Conservation (phyloP, 2,329 filamentous ascomycete species). For the Plectosphaerella cucumerina region DNA sequence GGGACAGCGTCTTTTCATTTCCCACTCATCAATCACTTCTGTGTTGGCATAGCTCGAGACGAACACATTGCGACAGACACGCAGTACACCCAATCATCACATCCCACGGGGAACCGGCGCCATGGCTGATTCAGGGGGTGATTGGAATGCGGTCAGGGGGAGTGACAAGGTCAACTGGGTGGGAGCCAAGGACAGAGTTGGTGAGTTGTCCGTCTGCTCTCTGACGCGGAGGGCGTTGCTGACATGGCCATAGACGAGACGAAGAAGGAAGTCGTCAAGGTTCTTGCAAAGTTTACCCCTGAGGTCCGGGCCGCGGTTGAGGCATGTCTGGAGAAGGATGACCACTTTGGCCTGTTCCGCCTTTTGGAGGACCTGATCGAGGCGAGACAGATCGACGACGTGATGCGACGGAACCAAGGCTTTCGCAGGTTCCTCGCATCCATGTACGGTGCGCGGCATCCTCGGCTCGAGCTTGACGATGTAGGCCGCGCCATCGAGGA, state of each 20-base stretch:
- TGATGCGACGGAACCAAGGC: background rate
- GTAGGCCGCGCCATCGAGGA: constrained; percentile 3
- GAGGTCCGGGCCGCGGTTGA: too few relatives aligned
- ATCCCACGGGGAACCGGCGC: too few relatives aligned
- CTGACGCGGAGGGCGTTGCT: background rate
- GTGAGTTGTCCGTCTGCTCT: background rate
- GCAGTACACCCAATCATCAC: too few relatives aligned
- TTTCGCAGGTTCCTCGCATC: constrained; percentile 5
- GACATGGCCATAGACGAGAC: background rate
- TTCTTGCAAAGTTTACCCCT: background rate
- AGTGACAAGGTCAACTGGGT: too few relatives aligned
- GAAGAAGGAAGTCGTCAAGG: background rate
- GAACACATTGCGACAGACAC: too few relatives aligned
- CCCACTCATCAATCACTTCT: too few relatives aligned
- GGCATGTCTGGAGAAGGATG: too few relatives aligned
- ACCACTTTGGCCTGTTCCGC: constrained; percentile 7
- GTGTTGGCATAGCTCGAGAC: too few relatives aligned
- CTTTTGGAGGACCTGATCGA: constrained; percentile 8
- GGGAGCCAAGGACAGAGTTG: background rate
- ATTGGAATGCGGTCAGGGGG: too few relatives aligned
- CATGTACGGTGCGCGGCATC: constrained; percentile 7
- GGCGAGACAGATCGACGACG: constrained; percentile 4
- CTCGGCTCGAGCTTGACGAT: constrained; percentile 8
- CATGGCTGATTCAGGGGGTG: too few relatives aligned
- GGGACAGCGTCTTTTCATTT: too few relatives aligned